Evolutionary conservation across 1,139 yeast species (phyloP).

Genomic region (Pichia sp.): DNA sequence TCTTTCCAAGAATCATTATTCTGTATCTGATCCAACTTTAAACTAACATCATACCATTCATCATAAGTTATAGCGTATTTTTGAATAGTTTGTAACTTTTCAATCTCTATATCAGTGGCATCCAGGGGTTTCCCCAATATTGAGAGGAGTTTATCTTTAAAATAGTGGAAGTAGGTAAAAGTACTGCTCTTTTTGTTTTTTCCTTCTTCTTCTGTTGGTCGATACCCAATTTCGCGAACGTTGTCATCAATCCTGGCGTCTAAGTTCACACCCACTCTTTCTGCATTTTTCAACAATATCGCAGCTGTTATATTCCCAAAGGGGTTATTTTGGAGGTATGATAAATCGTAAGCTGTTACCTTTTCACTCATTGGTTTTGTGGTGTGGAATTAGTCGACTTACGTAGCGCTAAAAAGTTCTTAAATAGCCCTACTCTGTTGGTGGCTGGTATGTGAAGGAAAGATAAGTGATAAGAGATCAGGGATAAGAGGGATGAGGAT

Average conservation of each 20-base stretch:
- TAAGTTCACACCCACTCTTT: conserved; percentile 1
- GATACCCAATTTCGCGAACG: too few species aligned
- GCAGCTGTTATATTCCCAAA: conserved; percentile 21
- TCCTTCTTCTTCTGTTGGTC: too few species aligned
- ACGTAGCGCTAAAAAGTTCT: too few species aligned
- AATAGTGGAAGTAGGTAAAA: too few species aligned
- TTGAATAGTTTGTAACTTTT: conserved; percentile 39
- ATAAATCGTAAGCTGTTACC: conserved; percentile 18
- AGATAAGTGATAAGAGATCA: too few species aligned
- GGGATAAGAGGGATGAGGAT: too few species aligned
- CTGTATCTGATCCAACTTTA: conserved; percentile 54
- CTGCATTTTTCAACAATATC: conserved; percentile 9
- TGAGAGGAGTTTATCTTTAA: too few species aligned
- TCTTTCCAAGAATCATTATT: conserved; percentile 69
- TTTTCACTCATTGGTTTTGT: conserved; percentile 14
- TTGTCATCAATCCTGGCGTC: not conserved
- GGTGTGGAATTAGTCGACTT: too few species aligned
- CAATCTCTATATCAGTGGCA: conserved; percentile 19
- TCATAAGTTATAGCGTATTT: conserved; percentile 56
- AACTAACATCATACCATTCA: conserved; percentile 64
- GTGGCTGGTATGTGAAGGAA: too few species aligned
- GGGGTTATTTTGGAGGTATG: conserved; percentile 17
- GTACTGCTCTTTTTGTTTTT: too few species aligned
- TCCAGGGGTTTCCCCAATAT: not conserved
- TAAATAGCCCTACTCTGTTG: too few species aligned